Conservation (phyloP, 441 rosid species). For the Iberis amara region DNA sequence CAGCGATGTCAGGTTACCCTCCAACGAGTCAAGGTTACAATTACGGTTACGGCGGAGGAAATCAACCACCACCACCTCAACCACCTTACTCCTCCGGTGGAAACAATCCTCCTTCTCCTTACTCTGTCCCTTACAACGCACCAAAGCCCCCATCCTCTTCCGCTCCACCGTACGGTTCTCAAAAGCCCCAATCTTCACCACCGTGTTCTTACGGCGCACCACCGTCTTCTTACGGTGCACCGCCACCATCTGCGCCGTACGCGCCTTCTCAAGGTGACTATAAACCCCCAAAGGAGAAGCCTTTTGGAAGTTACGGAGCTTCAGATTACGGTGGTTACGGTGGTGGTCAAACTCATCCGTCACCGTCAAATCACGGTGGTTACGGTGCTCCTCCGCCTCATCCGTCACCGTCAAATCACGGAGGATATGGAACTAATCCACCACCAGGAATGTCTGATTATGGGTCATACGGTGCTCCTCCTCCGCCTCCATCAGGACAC, state of each 20-base stretch:
- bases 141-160: background rate
- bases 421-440: slow-evolving; percentile 7
- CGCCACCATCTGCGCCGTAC: slow-evolving; percentile 30
- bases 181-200: background rate
- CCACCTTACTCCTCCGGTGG: slow-evolving; percentile 22
- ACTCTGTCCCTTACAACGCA: slow-evolving; percentile 1
- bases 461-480: slow-evolving; percentile 29
- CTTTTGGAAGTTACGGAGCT: slow-evolving; percentile 23
- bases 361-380: slow-evolving; percentile 14
- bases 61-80: slow-evolving; percentile 21
- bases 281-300: slow-evolving; percentile 27
- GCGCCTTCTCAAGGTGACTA: slow-evolving; percentile 23
- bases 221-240: slow-evolving; percentile 15
- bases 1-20: slow-evolving; percentile 21
- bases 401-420: slow-evolving; percentile 19
- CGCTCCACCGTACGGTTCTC: background rate
- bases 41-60: slow-evolving; percentile 25
- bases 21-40: slow-evolving; percentile 25
- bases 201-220: slow-evolving; percentile 22
- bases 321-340: slow-evolving; percentile 1
- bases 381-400: slow-evolving; percentile 21
- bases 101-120: slow-evolving; percentile 11
- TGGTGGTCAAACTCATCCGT: background rate
- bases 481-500: slow-evolving; percentile 24
- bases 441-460: slow-evolving; percentile 25